phyloP scores from a whole-genome alignment of 208 protist genomes.

The Crithidia mellificae region DNA sequence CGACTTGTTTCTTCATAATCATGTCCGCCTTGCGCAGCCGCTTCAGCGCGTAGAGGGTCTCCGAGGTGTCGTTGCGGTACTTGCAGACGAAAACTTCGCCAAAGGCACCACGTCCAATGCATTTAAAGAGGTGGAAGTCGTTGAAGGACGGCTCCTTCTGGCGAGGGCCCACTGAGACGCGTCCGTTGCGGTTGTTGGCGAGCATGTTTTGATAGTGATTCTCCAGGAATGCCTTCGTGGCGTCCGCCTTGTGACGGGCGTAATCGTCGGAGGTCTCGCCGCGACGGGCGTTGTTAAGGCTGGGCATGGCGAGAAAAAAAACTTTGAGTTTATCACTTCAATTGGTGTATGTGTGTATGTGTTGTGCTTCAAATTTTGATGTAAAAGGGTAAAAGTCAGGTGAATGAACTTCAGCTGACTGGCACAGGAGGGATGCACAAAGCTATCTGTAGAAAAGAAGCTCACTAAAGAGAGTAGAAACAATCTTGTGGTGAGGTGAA shows the following conservation, averaged over 20 bases:
- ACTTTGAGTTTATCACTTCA: too few relatives aligned
- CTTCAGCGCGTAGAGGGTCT: conserved; percentile 90
- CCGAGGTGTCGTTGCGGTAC: conserved; percentile 57
- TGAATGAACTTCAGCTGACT: too few relatives aligned
- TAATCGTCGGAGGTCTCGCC: conserved; percentile 70
- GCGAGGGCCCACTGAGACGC: conserved; percentile 64
- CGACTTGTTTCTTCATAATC: conserved; percentile 87
- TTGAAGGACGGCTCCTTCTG: conserved; percentile 66
- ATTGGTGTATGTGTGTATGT: too few relatives aligned
- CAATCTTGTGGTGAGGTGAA: too few relatives aligned
- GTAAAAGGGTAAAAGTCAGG: too few relatives aligned
- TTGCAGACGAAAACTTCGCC: conserved; percentile 91
- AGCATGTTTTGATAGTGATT: conserved; percentile 83
- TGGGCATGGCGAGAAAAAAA: conserved; percentile 28
- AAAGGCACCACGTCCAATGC: conserved; percentile 90
- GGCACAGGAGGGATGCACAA: too few relatives aligned
- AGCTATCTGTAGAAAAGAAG: too few relatives aligned
- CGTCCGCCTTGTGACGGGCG: conserved; percentile 81
- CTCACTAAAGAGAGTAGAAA: too few relatives aligned
- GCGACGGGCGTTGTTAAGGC: conserved; percentile 43
- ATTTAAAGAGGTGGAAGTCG: conserved; percentile 90
- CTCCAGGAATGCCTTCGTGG: conserved; percentile 86
- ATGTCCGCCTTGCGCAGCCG: conserved; percentile 92
- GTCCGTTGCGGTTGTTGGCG: conserved; percentile 53
- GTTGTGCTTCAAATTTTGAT: too few relatives aligned